Evolutionary conservation across 257 asterid genomes (phyloP).

Genomic region (Nicotiana knightiana): DNA sequence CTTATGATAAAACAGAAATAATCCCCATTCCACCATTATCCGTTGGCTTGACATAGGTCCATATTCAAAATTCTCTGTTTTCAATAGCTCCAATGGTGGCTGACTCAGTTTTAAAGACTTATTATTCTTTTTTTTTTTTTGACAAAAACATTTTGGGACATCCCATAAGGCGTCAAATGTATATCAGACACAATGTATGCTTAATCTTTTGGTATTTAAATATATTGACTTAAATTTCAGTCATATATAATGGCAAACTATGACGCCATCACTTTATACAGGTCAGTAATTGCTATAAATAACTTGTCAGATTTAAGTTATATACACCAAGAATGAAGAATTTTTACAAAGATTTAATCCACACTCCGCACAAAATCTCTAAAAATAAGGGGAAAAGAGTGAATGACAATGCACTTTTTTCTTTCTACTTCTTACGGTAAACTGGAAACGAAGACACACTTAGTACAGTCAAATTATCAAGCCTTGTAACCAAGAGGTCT

Average conservation of each 20-base stretch:
- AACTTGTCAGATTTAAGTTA: background rate
- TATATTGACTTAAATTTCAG: background rate
- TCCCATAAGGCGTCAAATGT: background rate
- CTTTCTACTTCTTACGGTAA: background rate
- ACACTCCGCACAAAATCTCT: background rate
- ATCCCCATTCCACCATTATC: background rate
- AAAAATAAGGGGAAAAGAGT: background rate
- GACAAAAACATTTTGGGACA: background rate
- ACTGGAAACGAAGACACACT: background rate
- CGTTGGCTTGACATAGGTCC: background rate
- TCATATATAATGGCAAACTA: background rate
- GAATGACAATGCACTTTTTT: no score
- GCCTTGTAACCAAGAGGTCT: no score
- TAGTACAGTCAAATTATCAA: background rate
- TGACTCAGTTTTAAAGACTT: background rate
- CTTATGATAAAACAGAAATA: background rate
- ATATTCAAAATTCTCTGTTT: background rate
- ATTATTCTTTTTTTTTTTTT: background rate
- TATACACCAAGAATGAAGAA: no score
- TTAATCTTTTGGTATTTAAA: background rate
- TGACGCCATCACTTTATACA: background rate
- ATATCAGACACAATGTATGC: background rate
- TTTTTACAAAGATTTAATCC: no score
- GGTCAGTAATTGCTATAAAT: background rate
- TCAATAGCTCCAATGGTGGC: background rate